Conservation (phyloP, 176 grass and related monocot genomes). For the Aegilops speltoides region DNA sequence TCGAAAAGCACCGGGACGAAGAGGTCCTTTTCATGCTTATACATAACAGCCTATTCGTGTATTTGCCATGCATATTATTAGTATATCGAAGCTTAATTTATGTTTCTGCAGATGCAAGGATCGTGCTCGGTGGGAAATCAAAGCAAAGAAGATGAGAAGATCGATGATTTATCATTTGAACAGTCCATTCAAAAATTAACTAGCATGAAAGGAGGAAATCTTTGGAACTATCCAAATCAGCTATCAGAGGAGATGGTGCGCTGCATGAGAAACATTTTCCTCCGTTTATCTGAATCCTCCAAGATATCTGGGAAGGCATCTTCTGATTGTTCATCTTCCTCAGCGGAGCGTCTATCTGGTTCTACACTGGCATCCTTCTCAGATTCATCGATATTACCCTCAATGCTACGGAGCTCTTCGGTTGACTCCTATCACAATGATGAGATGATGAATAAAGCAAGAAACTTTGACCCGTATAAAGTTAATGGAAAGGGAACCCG, state of each 20-base stretch:
- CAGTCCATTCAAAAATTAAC: constrained; percentile 54
- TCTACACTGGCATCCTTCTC: constrained; percentile 71
- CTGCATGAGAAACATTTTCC: constrained; percentile 99
- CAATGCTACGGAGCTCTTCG: constrained; percentile 60
- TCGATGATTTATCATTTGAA: constrained; percentile 48
- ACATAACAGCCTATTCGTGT: not conserved
- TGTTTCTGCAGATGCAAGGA: constrained; percentile 51
- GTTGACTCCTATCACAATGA: constrained; percentile 49
- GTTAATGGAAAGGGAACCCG: constrained; percentile 68
- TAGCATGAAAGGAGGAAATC: constrained; percentile 54
- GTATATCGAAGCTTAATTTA: not conserved
- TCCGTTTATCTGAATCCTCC: constrained; percentile 86
- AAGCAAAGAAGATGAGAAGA: constrained; percentile 42
- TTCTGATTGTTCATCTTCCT: constrained; percentile 73
- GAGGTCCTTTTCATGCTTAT: constrained; percentile 51
- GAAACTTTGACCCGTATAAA: constrained; percentile 77
- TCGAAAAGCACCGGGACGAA: constrained; percentile 64
- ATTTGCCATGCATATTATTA: not conserved
- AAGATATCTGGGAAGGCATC: constrained; percentile 50
- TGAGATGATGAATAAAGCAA: constrained; percentile 38
- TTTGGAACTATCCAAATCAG: constrained; percentile 79
- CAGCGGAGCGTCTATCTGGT: constrained; percentile 65
- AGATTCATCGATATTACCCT: constrained; percentile 60
- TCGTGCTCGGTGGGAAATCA: constrained; percentile 26
- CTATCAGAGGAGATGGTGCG: constrained; percentile 97